Evolutionary conservation across 805 yeast genomes (phyloP), one percentile per base, ranked within the genome.

Genomic region (Lipomyces lipofer): DNA sequence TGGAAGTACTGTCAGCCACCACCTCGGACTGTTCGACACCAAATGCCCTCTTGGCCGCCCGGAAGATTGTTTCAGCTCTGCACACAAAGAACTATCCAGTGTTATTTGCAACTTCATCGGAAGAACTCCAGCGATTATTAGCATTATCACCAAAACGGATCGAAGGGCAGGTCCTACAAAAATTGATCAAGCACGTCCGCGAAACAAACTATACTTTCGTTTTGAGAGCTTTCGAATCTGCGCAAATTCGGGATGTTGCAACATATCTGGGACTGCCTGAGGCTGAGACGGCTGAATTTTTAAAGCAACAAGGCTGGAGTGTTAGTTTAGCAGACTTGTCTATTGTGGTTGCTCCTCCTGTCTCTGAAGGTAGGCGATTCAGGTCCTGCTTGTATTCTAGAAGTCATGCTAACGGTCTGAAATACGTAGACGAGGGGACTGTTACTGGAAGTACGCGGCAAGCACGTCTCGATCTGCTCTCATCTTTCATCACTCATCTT

Each of bases 191-290:
- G 10, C 39, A 25, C 25, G 47, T 46, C 19, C 55, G 55, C 12
- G 47, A 45, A 7, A 25, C 13, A 12, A 51, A 51, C 24, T 51
- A 46, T 30, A 10, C 19, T 4, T 46, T 51, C 43, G 27, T 46
- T 1, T 19, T 24, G 5, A n/a, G 15, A 7, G 51, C 55, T 2
- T 51, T 51, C 27, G 29, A 30, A 10, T 46, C 47, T 6, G 38
- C 27, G 5, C 10, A n/a, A 9, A 21, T 51, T 19, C 7, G 27
- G 8, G 51, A 45, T 9, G 19, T 51, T 7, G 17, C 40, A 13
- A 10, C 21, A 19, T 51, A 39, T 17, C 28, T 51, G 13, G 55
- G 55, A n/a, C 32, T 51, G 7, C 10, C 50, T 10, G 30, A 30
- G 21, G 45, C 28, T 6, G 36, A 45, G 9, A 13, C 48, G 8